Evolutionary conservation across 1,139 yeast species (phyloP), one percentile per base, ranked within the genome.

Genomic region (Spathaspora sp.): DNA sequence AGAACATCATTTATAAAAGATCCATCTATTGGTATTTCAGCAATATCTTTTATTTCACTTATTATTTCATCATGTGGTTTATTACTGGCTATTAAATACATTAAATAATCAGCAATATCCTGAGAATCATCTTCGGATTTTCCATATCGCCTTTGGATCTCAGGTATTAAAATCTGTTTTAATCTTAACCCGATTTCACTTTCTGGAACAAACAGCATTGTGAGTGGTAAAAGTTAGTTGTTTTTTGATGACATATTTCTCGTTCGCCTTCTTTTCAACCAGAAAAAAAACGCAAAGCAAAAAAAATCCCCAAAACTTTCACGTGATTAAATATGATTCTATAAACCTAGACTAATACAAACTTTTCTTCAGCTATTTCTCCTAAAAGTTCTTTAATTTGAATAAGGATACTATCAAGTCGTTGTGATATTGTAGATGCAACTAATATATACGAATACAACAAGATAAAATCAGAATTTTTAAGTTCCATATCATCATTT

Each of bases 31-130:
- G 80, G 79, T 38, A 83, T 78, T 44, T 87, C 89, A 50, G 87
- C 81, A 45, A 88, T 68, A 39, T 82, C 81, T 36, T 78, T 69
- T 38, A 89, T 76, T 60, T 89, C 96, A 8, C 67, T 64, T 6
- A 81, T 75, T 40, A 89, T 85, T 51, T 86, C 89, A 8, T 72
- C 74, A 9, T 84, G 78, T 5, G 82, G 68, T 59, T 87, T 84
- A 55, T 84, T 82, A 57, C 87, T 87, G 24, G 86, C 82, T 48
- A 89, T 82, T 68, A 89, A 73, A 47, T 87, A 78, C 18, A 84
- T 78, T 50, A 89, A 82, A 60, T 82, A 89, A 60, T 89, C 96
- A 13, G 96, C 89, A 38, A 87, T 86, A 60, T 86, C 89, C 41
- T 74, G 81, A 27, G 89, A 82, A 60, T 89, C 95, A 50, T 86